Evolutionary conservation across 805 yeast genomes (phyloP).

Genomic region (Nakazawaea holstii): DNA sequence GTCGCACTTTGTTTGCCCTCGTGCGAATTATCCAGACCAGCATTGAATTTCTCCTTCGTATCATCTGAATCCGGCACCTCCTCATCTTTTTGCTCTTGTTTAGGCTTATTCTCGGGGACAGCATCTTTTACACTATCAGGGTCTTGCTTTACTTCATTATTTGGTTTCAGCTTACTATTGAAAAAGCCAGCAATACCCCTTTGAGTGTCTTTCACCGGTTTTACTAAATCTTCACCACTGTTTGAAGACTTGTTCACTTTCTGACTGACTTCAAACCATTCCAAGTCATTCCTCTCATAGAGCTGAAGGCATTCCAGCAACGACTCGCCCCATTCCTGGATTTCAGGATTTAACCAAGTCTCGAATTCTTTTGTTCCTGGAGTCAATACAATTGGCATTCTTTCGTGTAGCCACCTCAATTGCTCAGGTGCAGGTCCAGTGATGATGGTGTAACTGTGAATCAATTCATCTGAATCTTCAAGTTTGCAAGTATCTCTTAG

Average conservation of each 20-base stretch:
- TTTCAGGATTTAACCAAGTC: slow-evolving; percentile 52
- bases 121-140: not conserved
- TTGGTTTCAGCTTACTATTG: not conserved
- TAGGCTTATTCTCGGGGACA: too few relatives aligned
- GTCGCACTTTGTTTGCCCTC: too few relatives aligned
- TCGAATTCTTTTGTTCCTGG: slow-evolving; percentile 56
- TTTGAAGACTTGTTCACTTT: slow-evolving; percentile 60
- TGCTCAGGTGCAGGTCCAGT: slow-evolving; percentile 67
- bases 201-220: slow-evolving; percentile 18
- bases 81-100: too few relatives aligned
- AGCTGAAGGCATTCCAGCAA: slow-evolving; percentile 36
- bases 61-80: too few relatives aligned
- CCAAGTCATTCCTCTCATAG: slow-evolving; percentile 31
- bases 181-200: slow-evolving; percentile 1
- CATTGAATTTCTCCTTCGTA: not conserved
- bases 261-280: slow-evolving; percentile 48
- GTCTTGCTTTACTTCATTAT: not conserved
- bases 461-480: slow-evolving; percentile 15
- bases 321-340: slow-evolving; percentile 30
- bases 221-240: slow-evolving; percentile 37
- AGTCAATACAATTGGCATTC: slow-evolving; percentile 72
- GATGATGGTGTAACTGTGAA: slow-evolving; percentile 54
- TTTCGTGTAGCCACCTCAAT: slow-evolving; percentile 61
- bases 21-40: not conserved
- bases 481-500: slow-evolving; percentile 26